Base-by-base conservation (phyloP, 805 yeast genomes). In the Schwanniomyces occidentalis region DNA sequence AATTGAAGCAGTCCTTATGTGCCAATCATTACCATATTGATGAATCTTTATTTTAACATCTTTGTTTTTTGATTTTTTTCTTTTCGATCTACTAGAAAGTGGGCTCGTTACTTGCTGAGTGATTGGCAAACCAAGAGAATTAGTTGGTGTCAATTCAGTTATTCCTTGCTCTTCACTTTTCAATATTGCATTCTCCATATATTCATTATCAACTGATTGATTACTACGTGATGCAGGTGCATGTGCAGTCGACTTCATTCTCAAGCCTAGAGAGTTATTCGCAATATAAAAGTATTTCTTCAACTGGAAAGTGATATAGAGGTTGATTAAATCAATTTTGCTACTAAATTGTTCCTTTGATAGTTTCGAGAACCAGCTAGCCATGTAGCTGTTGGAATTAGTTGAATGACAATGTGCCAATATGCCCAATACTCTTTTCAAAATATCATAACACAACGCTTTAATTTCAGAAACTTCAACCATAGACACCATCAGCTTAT, bases 21-120 rank as follows among this genome's bases (percentile, higher is more conserved):
- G 89, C 96, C 96, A 91, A 51, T 86, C 89, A 41, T 75, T 72
- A 0, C 85, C 82, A 55, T 90, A 90, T 45, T 77, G 79, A 25
- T 73, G 73, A 4, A 80, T 54, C 34, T 63, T 66, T 8, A 80
- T 68, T 38, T 70, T 75, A 5, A 50, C 28, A 8, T 51, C 52
- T 17, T 41, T 46, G 15, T 42, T 35, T 14, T 32, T 37, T 16
- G 23, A 13, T 17, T 37, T 31, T 15, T 45, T 50, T 10, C 41
- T 28, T 21, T 38, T 42, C 1, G 41, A 21, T 9, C 36, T 33
- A 7, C 29, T 30, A 15, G 44, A 34, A 27, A 30, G 32, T 15
- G 45, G 33, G 7, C 24, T 36, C 4, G 14, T 20, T 30, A 23
- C 19, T 14, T 29, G 33, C 12, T 16, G 20, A 22, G 27, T 23